Evolutionary conservation across 192 early-diverging fungal genomes (phyloP), one percentile per base, ranked within the genome.

Genomic region (Podila minutissima): DNA sequence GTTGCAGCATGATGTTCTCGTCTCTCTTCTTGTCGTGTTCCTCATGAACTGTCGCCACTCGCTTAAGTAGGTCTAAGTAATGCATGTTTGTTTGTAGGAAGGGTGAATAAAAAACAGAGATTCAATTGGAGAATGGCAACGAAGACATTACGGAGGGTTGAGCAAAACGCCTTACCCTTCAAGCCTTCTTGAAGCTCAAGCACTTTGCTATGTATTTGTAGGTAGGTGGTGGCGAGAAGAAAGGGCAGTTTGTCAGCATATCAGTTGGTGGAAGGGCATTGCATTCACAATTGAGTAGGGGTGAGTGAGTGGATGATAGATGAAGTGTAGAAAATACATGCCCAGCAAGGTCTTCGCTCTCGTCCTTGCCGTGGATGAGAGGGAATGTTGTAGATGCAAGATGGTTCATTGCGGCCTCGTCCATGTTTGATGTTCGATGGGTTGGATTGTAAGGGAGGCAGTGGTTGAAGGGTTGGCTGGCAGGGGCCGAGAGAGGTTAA

Each of bases 1-100:
- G 77, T 19, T 81, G 77, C 1, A 81, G 49, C 77, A 81, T 73
- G 31, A 65, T 49, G 53, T 81, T 81, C 55, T 81, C 77, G 41
- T 81, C 77, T 62, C 66, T 65, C 53, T 81, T 81, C 71, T 81
- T 81, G 29, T 81, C 71, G 19, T 81, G 77, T 31, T 81, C 77
- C 55, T 73, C 71, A 33, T 81, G 77, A 31, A 81, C 77, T 31
- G 77, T 65, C 17, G 60, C 66, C 5, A 81, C 77, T 20, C 77
- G 71, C 62, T 81, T 81, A 22, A 73, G 71, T 10, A 81, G 57
- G 28, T 81, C 77, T 81, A 29, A 1, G 22, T 61, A 26, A 35
- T 67, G 48, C 19, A 28, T 33, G 33, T 6, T 33, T 33, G 33
- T 33, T 33, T 55, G 33, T 51, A 31, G 37, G n/a, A 51, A 38